These are phyloP conservation scores for Mortierella claussenii DNA, from an alignment of 192 early-diverging fungal species.

Conservation along the genomic window DNA sequence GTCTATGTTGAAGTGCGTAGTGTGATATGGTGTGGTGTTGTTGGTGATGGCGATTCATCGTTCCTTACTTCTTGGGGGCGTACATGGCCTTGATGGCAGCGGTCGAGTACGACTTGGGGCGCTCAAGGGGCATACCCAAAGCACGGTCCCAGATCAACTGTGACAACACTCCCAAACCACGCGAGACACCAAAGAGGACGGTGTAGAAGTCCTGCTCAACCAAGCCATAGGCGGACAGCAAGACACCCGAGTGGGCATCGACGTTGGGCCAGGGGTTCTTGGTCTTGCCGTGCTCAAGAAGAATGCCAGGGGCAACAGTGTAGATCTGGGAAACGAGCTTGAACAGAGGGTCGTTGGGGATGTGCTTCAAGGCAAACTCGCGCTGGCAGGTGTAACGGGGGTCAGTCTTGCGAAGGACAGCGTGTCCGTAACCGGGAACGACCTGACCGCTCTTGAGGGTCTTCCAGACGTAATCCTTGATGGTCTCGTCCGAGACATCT, in stretches of 20 bases:
- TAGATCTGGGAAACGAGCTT: conserved; percentile 96
- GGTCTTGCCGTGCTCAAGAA: conserved; percentile 99
- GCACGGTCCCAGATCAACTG: conserved; percentile 98
- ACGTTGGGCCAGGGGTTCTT: conserved; percentile 99
- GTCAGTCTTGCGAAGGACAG: conserved; percentile 93
- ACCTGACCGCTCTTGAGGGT: conserved; percentile 97
- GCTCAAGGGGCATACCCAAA: conserved; percentile 93
- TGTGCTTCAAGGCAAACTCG: conserved; percentile 98
- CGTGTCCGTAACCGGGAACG: conserved; percentile 98
- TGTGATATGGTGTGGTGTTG: background rate
- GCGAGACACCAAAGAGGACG: conserved; percentile 98
- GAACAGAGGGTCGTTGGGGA: conserved; percentile 97
- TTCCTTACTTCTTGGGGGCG: conserved; percentile 43
- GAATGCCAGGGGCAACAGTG: conserved; percentile 95
- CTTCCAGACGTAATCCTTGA: conserved; percentile 97
- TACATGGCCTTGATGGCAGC: conserved; percentile 90
- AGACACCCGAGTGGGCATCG: conserved; percentile 98
- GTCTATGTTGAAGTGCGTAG: background rate
- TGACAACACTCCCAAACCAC: conserved; percentile 93
- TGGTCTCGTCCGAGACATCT: conserved; percentile 89
- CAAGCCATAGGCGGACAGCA: conserved; percentile 95
- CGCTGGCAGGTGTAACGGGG: conserved; percentile 98
- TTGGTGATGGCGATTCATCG: too few relatives aligned
- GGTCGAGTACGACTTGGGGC: conserved; percentile 92
- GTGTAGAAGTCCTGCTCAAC: conserved; percentile 99